Base-by-base conservation (phyloP, 2,329 filamentous ascomycete species). In the Rosellinia necatrix region DNA sequence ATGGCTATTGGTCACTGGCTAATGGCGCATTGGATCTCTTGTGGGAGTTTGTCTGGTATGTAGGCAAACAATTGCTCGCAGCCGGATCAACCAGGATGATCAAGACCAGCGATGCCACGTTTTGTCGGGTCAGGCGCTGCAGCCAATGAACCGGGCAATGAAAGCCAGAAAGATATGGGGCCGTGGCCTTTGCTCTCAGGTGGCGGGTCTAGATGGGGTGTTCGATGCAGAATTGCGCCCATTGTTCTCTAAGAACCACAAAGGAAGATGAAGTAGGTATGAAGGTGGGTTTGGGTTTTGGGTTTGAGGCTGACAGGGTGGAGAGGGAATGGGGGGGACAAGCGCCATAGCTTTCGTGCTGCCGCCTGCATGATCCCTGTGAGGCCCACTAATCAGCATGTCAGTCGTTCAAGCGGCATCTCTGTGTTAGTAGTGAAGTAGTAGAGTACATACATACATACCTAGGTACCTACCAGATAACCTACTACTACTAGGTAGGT, bases 21-120 rank as follows among this genome's bases (percentile, higher is more conserved):
- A 30, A 5, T 24, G 25, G 29, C 4, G 49, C 13, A 38, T 3
- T 32, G 34, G 42, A 43, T 13, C 9, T 19, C 22, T 40, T 21
- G 30, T 47, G 6, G 32, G 47, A 9, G 24, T n/a, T 2, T 30
- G 13, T 29, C 12, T 15, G n/a, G 19, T 12, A 47, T 15, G 30
- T n/a, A 15, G 25, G n/a, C 6, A 30, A 34, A 9, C 13, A n/a
- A n/a, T n/a, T n/a, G n/a, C n/a, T n/a, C n/a, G n/a, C n/a, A n/a
- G n/a, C n/a, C n/a, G 15, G 10, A 12, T 65, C 61, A 67, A 32
- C 64, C 66, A 21, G 64, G 66, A 32, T 58, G 58, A 41, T 68
- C 62, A 22, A 60, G 43, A 27, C 30, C 27, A 49, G 55, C 19
- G 30, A 58, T 25, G 32, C 27, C n/a, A 24, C 21, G 47, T 10